A percentile compares a stretch with the other conserved stretches of the same genome.
Conservation (phyloP, 2,329 filamentous ascomycete species). For the Monosporascus sp. region DNA sequence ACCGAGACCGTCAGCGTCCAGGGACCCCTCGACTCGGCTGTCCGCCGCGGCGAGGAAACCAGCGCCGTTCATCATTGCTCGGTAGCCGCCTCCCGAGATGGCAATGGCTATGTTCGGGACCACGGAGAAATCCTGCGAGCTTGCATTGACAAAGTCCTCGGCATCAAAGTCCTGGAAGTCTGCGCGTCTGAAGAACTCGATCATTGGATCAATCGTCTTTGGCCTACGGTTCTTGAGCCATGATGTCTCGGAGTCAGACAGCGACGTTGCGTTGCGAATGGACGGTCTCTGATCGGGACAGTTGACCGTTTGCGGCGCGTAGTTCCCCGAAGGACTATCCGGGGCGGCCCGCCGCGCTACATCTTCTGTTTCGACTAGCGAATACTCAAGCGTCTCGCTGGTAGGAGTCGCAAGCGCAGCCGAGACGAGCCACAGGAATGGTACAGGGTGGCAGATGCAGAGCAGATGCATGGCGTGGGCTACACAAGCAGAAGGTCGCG, state of each 20-base stretch:
- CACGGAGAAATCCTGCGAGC: constrained; percentile 59
- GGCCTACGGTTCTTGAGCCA: constrained; percentile 71
- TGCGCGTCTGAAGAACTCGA: constrained; percentile 64
- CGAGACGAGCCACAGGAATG: background rate
- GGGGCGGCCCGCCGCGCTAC: constrained; percentile 33
- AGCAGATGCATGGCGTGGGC: no score
- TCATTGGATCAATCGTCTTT: constrained; percentile 72
- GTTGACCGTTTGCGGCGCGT: constrained; percentile 62
- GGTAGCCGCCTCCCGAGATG: constrained; percentile 67
- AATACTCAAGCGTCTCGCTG: background rate
- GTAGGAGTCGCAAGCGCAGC: background rate
- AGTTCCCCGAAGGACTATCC: constrained; percentile 48
- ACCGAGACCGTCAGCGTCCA: constrained; percentile 56
- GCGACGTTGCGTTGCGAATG: constrained; percentile 56
- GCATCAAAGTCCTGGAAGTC: constrained; percentile 66
- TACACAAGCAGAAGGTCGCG: no score
- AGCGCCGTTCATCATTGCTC: constrained; percentile 66
- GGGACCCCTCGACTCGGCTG: constrained; percentile 56
- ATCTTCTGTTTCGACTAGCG: background rate
- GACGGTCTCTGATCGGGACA: constrained; percentile 68
- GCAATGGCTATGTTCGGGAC: constrained; percentile 55
- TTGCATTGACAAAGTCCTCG: constrained; percentile 58
- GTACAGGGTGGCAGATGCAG: no score
- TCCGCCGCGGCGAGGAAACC: constrained; percentile 67
- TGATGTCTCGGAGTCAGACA: constrained; percentile 65